Conservation (phyloP, 2,329 filamentous ascomycete species). For the Cercospora zeina region DNA sequence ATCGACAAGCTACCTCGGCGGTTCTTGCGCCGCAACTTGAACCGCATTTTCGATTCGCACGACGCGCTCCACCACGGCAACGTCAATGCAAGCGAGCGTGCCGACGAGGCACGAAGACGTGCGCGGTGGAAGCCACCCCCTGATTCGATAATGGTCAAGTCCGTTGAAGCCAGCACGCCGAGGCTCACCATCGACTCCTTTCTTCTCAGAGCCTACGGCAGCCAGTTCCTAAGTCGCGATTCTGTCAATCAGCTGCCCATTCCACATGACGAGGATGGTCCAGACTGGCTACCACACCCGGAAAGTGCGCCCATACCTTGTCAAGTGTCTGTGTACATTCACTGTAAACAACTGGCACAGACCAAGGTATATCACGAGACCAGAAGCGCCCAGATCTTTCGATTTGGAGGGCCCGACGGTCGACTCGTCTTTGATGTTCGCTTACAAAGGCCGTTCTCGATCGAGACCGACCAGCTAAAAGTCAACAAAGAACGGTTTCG, state of each 20-base stretch:
- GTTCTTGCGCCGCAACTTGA: constrained; percentile 40
- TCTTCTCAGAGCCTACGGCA: constrained; percentile 1
- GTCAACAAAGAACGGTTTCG: constrained; percentile 21
- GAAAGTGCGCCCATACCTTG: constrained; percentile 27
- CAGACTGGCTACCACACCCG: constrained; percentile 32
- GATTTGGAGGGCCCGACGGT: constrained; percentile 7
- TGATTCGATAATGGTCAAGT: constrained; percentile 10
- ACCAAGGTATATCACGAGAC: constrained; percentile 19
- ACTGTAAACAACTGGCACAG: constrained; percentile 14
- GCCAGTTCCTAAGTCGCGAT: background rate
- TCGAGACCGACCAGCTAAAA: constrained; percentile 31
- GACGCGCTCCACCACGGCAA: constrained; percentile 18
- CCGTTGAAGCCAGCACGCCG: background rate
- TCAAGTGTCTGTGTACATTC: constrained; percentile 29
- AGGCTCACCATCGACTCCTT: constrained; percentile 12
- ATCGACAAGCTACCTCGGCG: constrained; percentile 3
- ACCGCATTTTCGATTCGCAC: constrained; percentile 35
- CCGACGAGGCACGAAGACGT: constrained; percentile 9
- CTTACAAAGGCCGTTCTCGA: constrained; percentile 31
- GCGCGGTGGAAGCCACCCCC: constrained; percentile 20
- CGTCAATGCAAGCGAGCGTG: constrained; percentile 8
- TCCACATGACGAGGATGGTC: constrained; percentile 1
- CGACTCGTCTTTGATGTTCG: constrained; percentile 29
- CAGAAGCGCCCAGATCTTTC: constrained; percentile 25
- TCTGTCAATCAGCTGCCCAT: background rate